A percentile compares a stretch with the other conserved stretches of the same genome.
Conservation (phyloP, 495 filamentous ascomycete species). For the Thermochaetoides thermophila region DNA sequence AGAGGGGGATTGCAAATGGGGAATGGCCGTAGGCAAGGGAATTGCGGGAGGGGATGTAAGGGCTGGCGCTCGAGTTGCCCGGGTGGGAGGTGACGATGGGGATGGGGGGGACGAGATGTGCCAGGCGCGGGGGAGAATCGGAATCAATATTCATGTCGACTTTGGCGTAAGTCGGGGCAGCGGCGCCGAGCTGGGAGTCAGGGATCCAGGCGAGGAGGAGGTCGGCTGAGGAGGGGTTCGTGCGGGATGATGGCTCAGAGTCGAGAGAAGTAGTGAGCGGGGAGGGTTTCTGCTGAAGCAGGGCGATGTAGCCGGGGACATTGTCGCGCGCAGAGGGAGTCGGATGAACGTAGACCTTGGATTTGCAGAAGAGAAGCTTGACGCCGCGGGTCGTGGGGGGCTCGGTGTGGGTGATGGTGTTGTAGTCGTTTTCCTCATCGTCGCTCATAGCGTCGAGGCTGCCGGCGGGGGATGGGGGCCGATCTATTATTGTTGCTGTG, state of each 20-base stretch:
- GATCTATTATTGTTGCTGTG: constrained; percentile 3
- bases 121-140: constrained; percentile 66
- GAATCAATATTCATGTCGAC: constrained; percentile 80
- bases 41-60: no score
- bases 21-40: constrained; percentile 65
- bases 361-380: constrained; percentile 92
- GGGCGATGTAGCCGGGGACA: constrained; percentile 86
- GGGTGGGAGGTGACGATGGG: constrained; percentile 61
- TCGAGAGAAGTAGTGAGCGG: constrained; percentile 1
- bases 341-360: constrained; percentile 98
- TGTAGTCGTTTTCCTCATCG: constrained; percentile 89
- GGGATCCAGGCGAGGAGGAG: constrained; percentile 88
- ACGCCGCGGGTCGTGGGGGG: constrained; percentile 56
- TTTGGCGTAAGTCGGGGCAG: constrained; percentile 80
- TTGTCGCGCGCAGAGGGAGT: constrained; percentile 90
- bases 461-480: constrained; percentile 55
- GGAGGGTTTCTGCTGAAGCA: constrained; percentile 68
- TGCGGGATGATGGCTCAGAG: constrained; percentile 27
- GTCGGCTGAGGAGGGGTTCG: constrained; percentile 37
- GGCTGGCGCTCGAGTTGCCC: no score
- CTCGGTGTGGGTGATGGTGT: constrained; percentile 76
- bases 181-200: constrained; percentile 74
- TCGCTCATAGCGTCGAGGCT: constrained; percentile 97
- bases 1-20: constrained; percentile 82
- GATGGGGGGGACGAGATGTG: constrained; percentile 82